Conservation (phyloP, 331 rosid genomes). For the Malus hybrid region DNA sequence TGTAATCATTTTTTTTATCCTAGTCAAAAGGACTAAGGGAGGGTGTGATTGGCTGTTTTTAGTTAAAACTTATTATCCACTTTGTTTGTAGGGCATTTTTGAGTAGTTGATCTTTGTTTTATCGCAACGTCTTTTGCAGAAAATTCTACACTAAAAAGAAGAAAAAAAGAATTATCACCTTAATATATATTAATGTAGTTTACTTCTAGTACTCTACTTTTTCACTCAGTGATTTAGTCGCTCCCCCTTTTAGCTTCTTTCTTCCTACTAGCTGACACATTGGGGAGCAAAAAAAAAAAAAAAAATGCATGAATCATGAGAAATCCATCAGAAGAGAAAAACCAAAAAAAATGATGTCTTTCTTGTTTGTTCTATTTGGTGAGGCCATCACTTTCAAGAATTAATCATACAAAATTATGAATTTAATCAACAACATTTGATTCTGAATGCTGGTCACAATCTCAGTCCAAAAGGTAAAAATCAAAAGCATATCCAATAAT, state of each 20-base stretch:
- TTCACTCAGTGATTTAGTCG: background rate
- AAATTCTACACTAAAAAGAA: too few relatives aligned
- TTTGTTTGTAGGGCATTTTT: background rate
- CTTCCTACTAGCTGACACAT: background rate
- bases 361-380: conserved; percentile 2
- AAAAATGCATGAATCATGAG: background rate
- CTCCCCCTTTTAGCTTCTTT: background rate
- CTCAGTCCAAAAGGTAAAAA: conserved; percentile 2
- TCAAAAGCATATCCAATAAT: background rate
- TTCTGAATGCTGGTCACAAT: background rate
- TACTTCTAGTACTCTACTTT: background rate
- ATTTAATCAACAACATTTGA: background rate
- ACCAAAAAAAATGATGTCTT: background rate
- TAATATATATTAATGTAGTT: background rate
- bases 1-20: too few relatives aligned
- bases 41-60: background rate
- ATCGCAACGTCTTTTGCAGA: background rate
- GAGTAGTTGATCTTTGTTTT: background rate
- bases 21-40: background rate
- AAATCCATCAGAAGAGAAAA: background rate
- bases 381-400: background rate
- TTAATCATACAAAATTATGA: background rate
- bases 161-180: too few relatives aligned
- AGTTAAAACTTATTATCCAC: background rate
- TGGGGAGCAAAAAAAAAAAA: background rate